Conservation (phyloP, 371 early-diverging fungal species). For the Dinochytrium kinnereticum region DNA sequence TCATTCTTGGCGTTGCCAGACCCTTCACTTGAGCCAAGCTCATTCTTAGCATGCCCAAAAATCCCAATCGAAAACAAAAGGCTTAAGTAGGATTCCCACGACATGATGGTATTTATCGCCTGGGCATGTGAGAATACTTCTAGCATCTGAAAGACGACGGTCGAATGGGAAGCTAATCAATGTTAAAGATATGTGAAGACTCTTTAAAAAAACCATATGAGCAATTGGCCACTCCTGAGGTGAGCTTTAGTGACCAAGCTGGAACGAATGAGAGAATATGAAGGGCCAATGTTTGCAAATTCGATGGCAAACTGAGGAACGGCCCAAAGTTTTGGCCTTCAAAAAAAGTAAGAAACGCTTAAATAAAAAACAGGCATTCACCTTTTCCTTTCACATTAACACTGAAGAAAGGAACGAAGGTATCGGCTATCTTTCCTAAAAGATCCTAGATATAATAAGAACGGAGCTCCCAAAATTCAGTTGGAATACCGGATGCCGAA, state of each 20-base stretch:
- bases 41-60: not conserved
- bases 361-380: not conserved
- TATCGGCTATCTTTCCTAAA: conserved; percentile 6
- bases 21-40: no score
- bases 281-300: conserved; percentile 28
- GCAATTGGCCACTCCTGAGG: conserved; percentile 27
- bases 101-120: not conserved
- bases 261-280: conserved; percentile 32
- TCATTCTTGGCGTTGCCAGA: no score
- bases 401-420: conserved; percentile 26
- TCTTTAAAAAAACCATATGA: conserved; percentile 20
- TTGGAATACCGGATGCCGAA: not conserved
- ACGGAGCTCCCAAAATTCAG: not conserved
- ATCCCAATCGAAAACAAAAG: not conserved
- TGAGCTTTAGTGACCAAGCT: conserved; percentile 34
- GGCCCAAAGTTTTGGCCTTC: conserved; percentile 41
- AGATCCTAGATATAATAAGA: conserved; percentile 4
- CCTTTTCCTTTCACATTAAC: conserved; percentile 18
- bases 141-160: not conserved
- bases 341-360: not conserved
- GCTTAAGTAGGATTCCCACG: conserved; percentile 4
- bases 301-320: conserved; percentile 26
- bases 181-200: not conserved
- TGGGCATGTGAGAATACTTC: not conserved
- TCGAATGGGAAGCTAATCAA: not conserved